These are phyloP conservation scores for Aspergillus latus DNA, from an alignment of 2,329 filamentous ascomycete genomes.

Conservation along the genomic window DNA sequence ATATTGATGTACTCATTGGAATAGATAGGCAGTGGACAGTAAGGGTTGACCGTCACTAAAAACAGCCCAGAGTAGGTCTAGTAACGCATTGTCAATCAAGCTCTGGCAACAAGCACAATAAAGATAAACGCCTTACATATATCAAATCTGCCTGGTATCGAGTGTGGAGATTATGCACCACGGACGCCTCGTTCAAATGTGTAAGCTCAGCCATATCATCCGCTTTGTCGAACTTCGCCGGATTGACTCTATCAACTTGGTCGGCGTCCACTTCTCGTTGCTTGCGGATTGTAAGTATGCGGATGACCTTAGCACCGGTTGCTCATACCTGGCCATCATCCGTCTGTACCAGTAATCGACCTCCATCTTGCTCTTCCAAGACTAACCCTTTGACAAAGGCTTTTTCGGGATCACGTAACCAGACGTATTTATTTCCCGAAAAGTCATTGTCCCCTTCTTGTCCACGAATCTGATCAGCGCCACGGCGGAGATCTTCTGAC, in stretches of 20 bases:
- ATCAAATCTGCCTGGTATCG: conserved; percentile 95
- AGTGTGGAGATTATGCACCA: conserved; percentile 94
- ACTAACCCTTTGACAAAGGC: conserved; percentile 95
- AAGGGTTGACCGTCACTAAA: conserved; percentile 94
- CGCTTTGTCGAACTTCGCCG: conserved; percentile 98
- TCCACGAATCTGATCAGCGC: conserved; percentile 59
- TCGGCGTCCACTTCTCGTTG: conserved; percentile 85
- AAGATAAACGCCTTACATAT: conserved; percentile 54
- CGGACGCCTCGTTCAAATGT: conserved; percentile 94
- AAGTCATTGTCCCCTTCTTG: conserved; percentile 99
- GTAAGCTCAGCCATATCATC: conserved; percentile 99
- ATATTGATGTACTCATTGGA: conserved; percentile 96
- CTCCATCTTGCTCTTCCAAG: conserved; percentile 71
- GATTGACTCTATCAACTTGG: conserved; percentile 96
- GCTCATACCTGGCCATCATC: conserved; percentile 80
- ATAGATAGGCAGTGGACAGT: conserved; percentile 92
- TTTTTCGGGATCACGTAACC: conserved; percentile 81
- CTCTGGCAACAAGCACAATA: background rate
- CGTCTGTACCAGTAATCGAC: conserved; percentile 79
- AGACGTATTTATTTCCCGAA: conserved; percentile 96
- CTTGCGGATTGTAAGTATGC: conserved; percentile 45
- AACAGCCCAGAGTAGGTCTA: conserved; percentile 96
- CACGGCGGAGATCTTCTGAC: conserved; percentile 69
- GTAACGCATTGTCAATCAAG: background rate
- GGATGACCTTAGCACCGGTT: background rate